Percentiles rank a stretch among this genome's conserved stretches.
These are phyloP conservation scores for Colletotrichum phormii DNA, from an alignment of 2,329 filamentous ascomycete genomes.

Conservation along the genomic window DNA sequence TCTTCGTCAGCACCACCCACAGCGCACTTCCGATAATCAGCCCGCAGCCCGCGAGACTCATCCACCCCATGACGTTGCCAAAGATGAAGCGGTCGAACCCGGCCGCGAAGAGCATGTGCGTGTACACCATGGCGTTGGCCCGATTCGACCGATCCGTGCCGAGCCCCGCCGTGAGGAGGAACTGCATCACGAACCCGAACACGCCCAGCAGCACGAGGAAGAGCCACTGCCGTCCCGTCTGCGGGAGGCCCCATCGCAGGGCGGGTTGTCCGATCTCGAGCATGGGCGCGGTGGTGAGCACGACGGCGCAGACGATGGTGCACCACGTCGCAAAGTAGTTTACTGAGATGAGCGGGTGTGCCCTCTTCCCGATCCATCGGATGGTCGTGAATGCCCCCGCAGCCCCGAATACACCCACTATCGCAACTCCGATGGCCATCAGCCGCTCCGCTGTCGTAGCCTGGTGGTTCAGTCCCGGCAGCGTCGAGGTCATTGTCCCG, in stretches of 20 bases:
- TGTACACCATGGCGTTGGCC: slow-evolving; percentile 69
- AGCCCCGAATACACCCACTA: slow-evolving; percentile 82
- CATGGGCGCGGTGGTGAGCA: slow-evolving; percentile 65
- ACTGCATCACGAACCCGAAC: slow-evolving; percentile 87
- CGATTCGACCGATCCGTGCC: slow-evolving; percentile 74
- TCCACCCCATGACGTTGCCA: slow-evolving; percentile 60
- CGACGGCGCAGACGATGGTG: slow-evolving; percentile 72
- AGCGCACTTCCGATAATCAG: slow-evolving; percentile 66
- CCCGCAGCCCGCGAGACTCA: slow-evolving; percentile 62
- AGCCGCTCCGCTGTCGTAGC: slow-evolving; percentile 74
- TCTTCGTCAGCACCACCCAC: slow-evolving; percentile 60
- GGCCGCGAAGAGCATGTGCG: slow-evolving; percentile 67
- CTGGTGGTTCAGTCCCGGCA: slow-evolving; percentile 49
- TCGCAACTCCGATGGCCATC: slow-evolving; percentile 75
- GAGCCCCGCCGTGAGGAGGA: slow-evolving; percentile 82
- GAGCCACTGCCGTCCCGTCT: slow-evolving; percentile 67
- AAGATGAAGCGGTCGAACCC: slow-evolving; percentile 65
- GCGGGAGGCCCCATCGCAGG: slow-evolving; percentile 56
- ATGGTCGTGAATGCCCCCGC: slow-evolving; percentile 81
- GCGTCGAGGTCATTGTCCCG: slow-evolving; percentile 32
- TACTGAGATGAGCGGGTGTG: slow-evolving; percentile 85
- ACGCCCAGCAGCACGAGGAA: slow-evolving; percentile 76
- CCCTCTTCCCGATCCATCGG: slow-evolving; percentile 81
- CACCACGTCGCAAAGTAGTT: slow-evolving; percentile 84
- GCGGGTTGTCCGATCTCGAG: slow-evolving; percentile 58